These are phyloP conservation scores for Lachancea quebecensis DNA, from an alignment of 805 yeast species.

Conservation along the genomic window DNA sequence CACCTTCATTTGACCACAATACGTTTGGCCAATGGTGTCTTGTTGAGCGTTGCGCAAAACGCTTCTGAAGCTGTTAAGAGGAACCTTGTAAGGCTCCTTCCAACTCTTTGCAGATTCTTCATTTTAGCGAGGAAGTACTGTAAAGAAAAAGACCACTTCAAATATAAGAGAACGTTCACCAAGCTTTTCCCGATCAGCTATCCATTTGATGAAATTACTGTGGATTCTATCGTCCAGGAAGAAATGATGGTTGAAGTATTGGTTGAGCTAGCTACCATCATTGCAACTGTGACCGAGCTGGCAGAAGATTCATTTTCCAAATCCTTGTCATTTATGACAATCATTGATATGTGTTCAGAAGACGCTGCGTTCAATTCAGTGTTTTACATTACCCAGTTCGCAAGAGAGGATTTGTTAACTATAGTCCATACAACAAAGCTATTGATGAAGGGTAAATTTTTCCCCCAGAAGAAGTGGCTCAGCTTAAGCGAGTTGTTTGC, in stretches of 20 bases:
- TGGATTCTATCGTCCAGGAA: conserved; percentile 69
- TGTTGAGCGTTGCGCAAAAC: conserved; percentile 43
- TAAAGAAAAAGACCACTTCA: conserved; percentile 35
- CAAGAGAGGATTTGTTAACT: conserved; percentile 36
- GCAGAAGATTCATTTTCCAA: conserved; percentile 37
- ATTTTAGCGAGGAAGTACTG: conserved; percentile 46
- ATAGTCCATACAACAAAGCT: conserved; percentile 45
- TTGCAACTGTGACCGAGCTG: conserved; percentile 47
- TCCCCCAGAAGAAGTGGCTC: conserved; percentile 68
- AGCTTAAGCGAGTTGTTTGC: conserved; percentile 54
- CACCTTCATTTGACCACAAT: conserved; percentile 44
- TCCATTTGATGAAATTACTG: conserved; percentile 58
- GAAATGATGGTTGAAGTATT: conserved; percentile 64
- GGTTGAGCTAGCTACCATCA: conserved; percentile 60
- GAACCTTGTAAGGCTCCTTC: conserved; percentile 46
- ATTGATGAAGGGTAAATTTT: conserved; percentile 48
- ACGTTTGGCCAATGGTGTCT: conserved; percentile 55
- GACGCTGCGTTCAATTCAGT: conserved; percentile 38
- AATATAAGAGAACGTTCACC: conserved; percentile 58
- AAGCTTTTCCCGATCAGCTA: conserved; percentile 58
- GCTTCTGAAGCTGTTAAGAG: conserved; percentile 39
- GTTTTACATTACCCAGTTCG: conserved; percentile 37
- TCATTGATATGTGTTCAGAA: conserved; percentile 33
- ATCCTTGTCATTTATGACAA: conserved; percentile 37
- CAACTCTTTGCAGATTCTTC: conserved; percentile 46